Percentiles rank a stretch among this genome's conserved stretches.
These are phyloP conservation scores for Dacryopinax spathularia DNA, from an alignment of 768 basidiomycete genomes.

Conservation along the genomic window DNA sequence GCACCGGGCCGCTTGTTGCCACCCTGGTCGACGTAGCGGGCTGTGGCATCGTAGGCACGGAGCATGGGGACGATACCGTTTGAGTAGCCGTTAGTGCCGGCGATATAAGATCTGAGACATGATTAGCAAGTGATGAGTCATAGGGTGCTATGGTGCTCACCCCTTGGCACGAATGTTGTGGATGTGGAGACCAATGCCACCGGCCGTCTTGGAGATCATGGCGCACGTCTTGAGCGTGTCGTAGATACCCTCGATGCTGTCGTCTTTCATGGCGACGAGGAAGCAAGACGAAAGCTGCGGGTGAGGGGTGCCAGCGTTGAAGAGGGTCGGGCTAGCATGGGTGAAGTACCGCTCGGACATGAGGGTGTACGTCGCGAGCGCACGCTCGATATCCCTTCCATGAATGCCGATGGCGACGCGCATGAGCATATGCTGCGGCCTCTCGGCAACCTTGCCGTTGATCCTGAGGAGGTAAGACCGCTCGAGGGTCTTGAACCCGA, in stretches of 20 bases:
- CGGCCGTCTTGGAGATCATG: slow-evolving; percentile 98
- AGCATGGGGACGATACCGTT: slow-evolving; percentile 99
- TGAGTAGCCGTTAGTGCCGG: slow-evolving; percentile 96
- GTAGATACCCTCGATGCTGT: slow-evolving; percentile 98
- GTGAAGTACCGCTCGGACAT: slow-evolving; percentile 99
- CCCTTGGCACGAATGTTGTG: slow-evolving; percentile 94
- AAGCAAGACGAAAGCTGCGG: slow-evolving; percentile 94
- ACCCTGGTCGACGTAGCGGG: slow-evolving; percentile 96
- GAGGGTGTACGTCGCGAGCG: slow-evolving; percentile 81
- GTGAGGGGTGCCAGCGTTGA: slow-evolving; percentile 93
- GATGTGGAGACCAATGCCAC: slow-evolving; percentile 91
- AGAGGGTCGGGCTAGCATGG: slow-evolving; percentile 92
- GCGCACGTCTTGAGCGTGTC: slow-evolving; percentile 96
- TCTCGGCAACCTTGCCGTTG: slow-evolving; percentile 87
- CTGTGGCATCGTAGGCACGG: slow-evolving; percentile 92
- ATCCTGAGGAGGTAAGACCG: slow-evolving; percentile 92
- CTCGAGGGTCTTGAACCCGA: slow-evolving; percentile 99
- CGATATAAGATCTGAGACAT: slow-evolving; percentile 73
- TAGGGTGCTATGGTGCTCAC: slow-evolving; percentile 23
- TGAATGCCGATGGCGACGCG: slow-evolving; percentile 97
- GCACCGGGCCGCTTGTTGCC: slow-evolving; percentile 99
- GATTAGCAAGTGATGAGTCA: slow-evolving; percentile 5
- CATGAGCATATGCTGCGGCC: slow-evolving; percentile 99
- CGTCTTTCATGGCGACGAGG: slow-evolving; percentile 95
- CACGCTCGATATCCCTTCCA: slow-evolving; percentile 73